phyloP scores from a whole-genome alignment of 306 rosid species.

The Quercus dentata region DNA sequence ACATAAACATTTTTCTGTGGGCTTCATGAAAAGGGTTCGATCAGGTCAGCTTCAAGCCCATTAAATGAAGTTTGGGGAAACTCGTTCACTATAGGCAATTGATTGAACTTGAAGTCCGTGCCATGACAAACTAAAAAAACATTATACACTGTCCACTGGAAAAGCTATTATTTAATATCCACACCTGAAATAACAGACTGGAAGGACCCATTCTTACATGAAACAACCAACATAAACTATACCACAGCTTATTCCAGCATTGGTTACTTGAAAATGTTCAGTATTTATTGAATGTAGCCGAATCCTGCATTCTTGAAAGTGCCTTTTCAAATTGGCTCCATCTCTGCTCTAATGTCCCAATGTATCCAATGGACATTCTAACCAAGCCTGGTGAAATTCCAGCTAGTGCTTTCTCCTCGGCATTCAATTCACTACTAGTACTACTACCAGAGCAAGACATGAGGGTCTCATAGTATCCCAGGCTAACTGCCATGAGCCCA shows the following conservation, averaged over 20 bases:
- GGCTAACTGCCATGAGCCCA: slow-evolving; percentile 89
- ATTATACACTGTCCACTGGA: background rate
- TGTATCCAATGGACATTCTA: slow-evolving; percentile 74
- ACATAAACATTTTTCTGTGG: no score
- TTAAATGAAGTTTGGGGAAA: background rate
- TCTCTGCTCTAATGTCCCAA: slow-evolving; percentile 84
- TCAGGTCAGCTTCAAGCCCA: no score
- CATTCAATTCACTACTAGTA: slow-evolving; percentile 77
- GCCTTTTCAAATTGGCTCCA: slow-evolving; percentile 83
- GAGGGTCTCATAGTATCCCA: slow-evolving; percentile 88
- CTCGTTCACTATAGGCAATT: background rate
- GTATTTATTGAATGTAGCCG: slow-evolving; percentile 15
- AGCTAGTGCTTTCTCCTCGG: slow-evolving; percentile 58
- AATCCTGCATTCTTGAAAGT: slow-evolving; percentile 41
- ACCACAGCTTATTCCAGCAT: background rate
- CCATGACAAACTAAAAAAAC: background rate
- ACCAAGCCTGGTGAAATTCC: slow-evolving; percentile 87
- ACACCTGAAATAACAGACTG: background rate
- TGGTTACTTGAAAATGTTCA: background rate
- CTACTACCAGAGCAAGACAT: slow-evolving; percentile 94
- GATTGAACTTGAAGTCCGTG: background rate
- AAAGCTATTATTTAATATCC: background rate
- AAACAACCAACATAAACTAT: background rate
- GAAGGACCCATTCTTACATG: background rate
- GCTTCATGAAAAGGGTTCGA: no score